Percentiles rank a stretch among this genome's conserved stretches.
These are phyloP conservation scores for Aspergillus sp. DNA, from an alignment of 2,329 filamentous ascomycete genomes.

Conservation along the genomic window DNA sequence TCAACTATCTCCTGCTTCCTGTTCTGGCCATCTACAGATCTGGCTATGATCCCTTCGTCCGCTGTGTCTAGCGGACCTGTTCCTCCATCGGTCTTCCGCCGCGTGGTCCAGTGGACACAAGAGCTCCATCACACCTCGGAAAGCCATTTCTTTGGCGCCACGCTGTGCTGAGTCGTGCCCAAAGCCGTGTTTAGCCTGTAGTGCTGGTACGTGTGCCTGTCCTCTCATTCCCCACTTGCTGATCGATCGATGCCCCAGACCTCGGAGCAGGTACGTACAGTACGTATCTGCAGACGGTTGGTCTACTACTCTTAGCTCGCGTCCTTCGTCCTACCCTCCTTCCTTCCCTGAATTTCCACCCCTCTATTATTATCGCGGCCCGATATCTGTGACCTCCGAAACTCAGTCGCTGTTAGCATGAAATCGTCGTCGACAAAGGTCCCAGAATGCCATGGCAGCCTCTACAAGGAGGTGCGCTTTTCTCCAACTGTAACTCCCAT, in stretches of 20 bases:
- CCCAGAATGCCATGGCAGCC: slow-evolving; percentile 24
- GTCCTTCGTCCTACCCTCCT: background rate
- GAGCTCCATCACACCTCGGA: background rate
- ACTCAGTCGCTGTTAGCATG: slow-evolving; percentile 11
- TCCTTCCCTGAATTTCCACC: background rate
- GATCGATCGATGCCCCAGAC: background rate
- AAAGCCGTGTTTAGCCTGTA: no score
- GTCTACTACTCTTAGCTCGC: background rate
- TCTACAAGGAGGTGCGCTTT: slow-evolving; percentile 35
- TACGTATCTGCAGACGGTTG: background rate
- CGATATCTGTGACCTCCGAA: background rate
- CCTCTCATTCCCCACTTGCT: background rate
- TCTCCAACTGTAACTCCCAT: slow-evolving; percentile 28
- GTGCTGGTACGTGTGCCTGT: slow-evolving; percentile 1
- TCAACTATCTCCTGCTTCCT: no score
- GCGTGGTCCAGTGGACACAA: background rate
- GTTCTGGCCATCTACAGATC: background rate
- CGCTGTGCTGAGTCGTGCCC: no score
- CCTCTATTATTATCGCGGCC: background rate
- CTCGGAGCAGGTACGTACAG: background rate
- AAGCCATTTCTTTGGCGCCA: background rate
- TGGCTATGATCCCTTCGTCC: background rate
- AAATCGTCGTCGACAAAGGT: slow-evolving; percentile 14
- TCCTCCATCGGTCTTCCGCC: background rate
- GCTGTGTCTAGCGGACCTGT: background rate